Percentiles rank a stretch among this genome's conserved stretches.
Evolutionary conservation across 345 rosid genomes (phyloP).

Genomic region (Eucalyptus curtisii): DNA sequence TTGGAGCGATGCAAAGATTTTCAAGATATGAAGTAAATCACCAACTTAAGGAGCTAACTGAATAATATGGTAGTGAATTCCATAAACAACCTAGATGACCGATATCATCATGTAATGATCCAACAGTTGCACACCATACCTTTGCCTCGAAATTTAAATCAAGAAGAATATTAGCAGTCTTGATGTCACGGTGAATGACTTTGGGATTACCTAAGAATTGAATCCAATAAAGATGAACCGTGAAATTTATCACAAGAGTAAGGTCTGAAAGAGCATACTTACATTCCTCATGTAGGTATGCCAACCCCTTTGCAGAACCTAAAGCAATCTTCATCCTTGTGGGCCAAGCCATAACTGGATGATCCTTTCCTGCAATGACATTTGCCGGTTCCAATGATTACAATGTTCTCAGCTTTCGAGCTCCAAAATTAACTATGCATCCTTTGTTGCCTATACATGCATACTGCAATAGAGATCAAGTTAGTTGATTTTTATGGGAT

Average conservation of each 20-base stretch:
- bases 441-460: neutral
- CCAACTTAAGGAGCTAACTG: neutral
- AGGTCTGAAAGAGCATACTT: conserved; percentile 5
- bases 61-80: neutral
- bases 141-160: neutral
- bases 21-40: neutral
- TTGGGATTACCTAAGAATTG: neutral
- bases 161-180: neutral
- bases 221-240: neutral
- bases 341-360: conserved; percentile 48
- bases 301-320: conserved; percentile 78
- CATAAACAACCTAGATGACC: neutral
- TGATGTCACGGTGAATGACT: neutral
- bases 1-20: neutral
- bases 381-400: neutral
- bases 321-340: conserved; percentile 61
- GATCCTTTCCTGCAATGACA: conserved; percentile 36
- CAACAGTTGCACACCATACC: neutral
- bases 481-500: neutral
- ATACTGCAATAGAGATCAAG: neutral
- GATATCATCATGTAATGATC: neutral
- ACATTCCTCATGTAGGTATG: conserved; percentile 89
- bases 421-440: neutral
- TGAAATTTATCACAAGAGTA: neutral
- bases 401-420: neutral